Base-by-base conservation (phyloP, 202 grass and related monocot species). In the Carex arenaria region DNA sequence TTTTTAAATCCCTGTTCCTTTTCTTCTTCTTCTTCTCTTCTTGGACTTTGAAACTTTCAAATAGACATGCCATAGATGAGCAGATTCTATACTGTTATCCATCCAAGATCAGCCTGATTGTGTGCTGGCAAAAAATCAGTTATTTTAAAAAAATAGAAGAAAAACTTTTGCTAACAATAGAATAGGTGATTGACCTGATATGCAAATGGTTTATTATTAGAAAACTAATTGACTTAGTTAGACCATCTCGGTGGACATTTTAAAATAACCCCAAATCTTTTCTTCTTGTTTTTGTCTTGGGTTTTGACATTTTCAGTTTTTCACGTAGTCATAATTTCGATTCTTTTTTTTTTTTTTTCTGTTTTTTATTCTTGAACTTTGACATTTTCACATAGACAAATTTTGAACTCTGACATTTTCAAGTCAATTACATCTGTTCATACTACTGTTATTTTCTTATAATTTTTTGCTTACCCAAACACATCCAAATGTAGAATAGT, bases 391-490 rank as follows among this genome's bases (percentile, higher is more conserved):
- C 11, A 82, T 4, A 72, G 43, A 69, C 42, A 89, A 56, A 20
- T 4, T 72, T 71, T 71, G 8, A 2, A 77, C 52, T 64, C 61
- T 68, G 40, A 67, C 82, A 82, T 82, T 49, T 57, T 73, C 56
- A 67, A 47, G 32, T 69, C 80, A 18, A 86, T 31, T 62, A 72
- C 42, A 72, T 85, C 81, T 23, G 79, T 59, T 68, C 15, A 56
- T 7, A 9, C 4, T 64, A 64, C 23, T 31, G 55, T 67, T 7
- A 20, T 4, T 43, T 45, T 70, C 38, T 59, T n/a, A 40, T 72
- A 17, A 55, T 75, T 30, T 75, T 38, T 7, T 40, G 38, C 38
- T 40, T 40, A 40, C 38, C 38, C 38, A 40, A 7, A 40, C 38
- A 40, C 38, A 40, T 40, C 38, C 38, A 40, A 40, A 40, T 0